These are phyloP conservation scores for Gracilaria domingensis DNA, from an alignment of 23 red algal species.

Conservation along the genomic window DNA sequence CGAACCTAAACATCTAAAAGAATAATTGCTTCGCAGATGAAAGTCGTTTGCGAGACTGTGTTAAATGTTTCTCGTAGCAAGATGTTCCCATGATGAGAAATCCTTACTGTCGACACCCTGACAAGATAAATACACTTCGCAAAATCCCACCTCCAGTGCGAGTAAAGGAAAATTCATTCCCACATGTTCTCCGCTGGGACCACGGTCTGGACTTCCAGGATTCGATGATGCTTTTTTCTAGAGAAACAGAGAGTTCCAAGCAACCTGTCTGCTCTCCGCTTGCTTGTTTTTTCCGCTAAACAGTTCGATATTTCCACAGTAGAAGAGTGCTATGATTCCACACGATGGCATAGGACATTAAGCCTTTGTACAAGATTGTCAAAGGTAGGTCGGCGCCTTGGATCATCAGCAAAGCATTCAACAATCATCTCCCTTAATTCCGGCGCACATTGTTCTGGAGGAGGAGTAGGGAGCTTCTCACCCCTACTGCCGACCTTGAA, in stretches of 20 bases:
- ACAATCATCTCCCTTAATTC: constrained; percentile 87
- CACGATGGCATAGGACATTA: constrained; percentile 69
- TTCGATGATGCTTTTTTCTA: background rate
- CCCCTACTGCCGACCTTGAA: constrained; percentile 90
- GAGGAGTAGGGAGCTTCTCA: constrained; percentile 86
- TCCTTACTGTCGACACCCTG: background rate
- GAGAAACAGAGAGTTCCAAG: background rate
- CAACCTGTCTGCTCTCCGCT: background rate
- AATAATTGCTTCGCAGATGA: constrained; percentile 13
- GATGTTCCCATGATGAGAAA: background rate
- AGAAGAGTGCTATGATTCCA: constrained; percentile 63
- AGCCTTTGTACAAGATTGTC: constrained; percentile 69
- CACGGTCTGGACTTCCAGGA: background rate
- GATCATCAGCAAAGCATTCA: constrained; percentile 82
- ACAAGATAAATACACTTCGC: constrained; percentile 2
- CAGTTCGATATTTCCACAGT: background rate
- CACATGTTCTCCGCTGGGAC: background rate
- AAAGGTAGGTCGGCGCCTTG: constrained; percentile 69
- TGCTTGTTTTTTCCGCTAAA: background rate
- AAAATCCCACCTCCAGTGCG: background rate
- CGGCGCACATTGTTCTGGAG: constrained; percentile 65
- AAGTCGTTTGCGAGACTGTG: background rate
- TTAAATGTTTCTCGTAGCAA: background rate
- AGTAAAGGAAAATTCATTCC: background rate
- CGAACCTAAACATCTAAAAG: constrained; percentile 12